Evolutionary conservation across 768 basidiomycete species (phyloP), one percentile per base, ranked within the genome.

Genomic region (Boletus reticuloceps): DNA sequence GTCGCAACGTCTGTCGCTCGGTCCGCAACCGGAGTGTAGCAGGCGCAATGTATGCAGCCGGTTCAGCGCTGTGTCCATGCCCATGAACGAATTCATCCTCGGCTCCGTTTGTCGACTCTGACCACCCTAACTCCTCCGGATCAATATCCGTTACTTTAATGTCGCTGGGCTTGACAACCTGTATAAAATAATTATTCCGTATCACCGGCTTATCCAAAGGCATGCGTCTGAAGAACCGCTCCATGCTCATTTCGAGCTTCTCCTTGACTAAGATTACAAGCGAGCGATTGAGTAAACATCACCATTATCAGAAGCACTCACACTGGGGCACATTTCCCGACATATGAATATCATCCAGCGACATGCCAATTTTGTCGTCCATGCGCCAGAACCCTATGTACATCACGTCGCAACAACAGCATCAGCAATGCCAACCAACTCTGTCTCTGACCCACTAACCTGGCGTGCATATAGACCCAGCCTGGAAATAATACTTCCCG

Each of bases 251-350:
- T 54, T 88, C 78, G 34, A 90, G 75, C 66, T 82, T 85, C 57
- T 82, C 80, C 64, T 78, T 69, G 66, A 85, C 84, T 86, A 58
- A 38, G 34, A 43, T 37, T 20, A 32, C 22, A n/a, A 67, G 57
- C 42, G 39, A 53, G 42, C 45, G 36, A 50, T 43, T 29, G n/a
- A 29, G 17, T 20, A 27, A 25, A 53, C 16, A 55, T 40, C 41
- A 47, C 39, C 50, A 38, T 12, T 27, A 43, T 17, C 6, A 38
- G 19, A 42, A 16, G 27, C 20, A 61, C 85, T 65, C 68, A 86
- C 88, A 89, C 69, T 82, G 82, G 17, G 89, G 87, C 38, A 91
- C 89, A 63, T 84, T 74, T 27, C 90, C 89, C 27, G 78, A 75
- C 51, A 74, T 69, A 69, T 91, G 89, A 41, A 91, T 89, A 51